Base-by-base conservation (phyloP, 2,329 filamentous ascomycete genomes). In the Alternaria consortialis region DNA sequence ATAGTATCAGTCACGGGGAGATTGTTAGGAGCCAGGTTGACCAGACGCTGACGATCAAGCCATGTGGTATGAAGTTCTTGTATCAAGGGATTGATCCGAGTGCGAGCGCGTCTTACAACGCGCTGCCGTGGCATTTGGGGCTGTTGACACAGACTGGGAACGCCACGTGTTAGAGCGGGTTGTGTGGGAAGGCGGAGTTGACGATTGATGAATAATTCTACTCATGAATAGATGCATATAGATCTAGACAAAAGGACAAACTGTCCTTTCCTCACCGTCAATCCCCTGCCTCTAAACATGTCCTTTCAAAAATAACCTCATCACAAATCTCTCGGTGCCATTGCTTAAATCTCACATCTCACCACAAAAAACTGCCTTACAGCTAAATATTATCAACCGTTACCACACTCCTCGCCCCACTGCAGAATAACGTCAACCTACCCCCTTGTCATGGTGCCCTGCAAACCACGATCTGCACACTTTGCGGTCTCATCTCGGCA, bases 11-110 rank as follows among this genome's bases (percentile, higher is more conserved):
- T 25, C 74, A 78, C 44, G 77, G 75, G 23, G 71, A 78, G 52
- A 54, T 80, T 46, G 62, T 81, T 2, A 63, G 80, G 11, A 73
- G 62, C 0, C 53, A 73, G 5, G 71, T 74, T n/a, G 79, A 81
- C 60, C 78, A 81, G 72, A 79, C 65, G 7, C 31, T 81, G 55
- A 74, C 64, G 8, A 75, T 81, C 46, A 68, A 66, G 15, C 68
- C 75, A n/a, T 77, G 74, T 50, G 67, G 72, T 15, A 58, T 79
- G 68, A 60, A 67, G 47, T 81, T 74, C 54, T 39, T 81, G 57
- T 81, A 81, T 53, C 80, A 82, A 66, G 80, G 80, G 1, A 50
- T 80, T 25, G 68, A 74, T 57, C 77, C 79, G 23, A 63, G 37
- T 9, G 72, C 71, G 3, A 68, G 23, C 6, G 73, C 64, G 2